These are phyloP conservation scores for Crithidia fasciculata DNA, from an alignment of 208 protist genomes.

Conservation along the genomic window DNA sequence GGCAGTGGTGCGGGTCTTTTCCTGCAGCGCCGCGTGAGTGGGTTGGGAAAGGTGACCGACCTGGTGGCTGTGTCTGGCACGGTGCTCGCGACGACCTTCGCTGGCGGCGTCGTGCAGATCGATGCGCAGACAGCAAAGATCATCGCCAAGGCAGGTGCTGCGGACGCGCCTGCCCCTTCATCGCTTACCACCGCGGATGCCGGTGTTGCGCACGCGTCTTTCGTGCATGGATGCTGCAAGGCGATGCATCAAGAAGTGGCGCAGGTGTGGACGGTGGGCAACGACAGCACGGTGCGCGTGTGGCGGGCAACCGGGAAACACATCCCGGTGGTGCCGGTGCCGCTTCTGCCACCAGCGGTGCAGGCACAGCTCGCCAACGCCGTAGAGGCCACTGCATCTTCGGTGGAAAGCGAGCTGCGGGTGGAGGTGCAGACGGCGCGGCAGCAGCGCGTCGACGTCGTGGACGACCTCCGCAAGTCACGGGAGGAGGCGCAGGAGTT, in stretches of 20 bases:
- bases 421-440: conserved; percentile 27
- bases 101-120: conserved; percentile 51
- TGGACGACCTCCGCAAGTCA: conserved; percentile 46
- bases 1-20: not conserved
- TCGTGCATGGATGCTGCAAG: conserved; percentile 56
- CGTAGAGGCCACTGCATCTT: not conserved
- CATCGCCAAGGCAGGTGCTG: not conserved
- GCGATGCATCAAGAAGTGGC: conserved; percentile 53
- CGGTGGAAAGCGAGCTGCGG: conserved; percentile 33
- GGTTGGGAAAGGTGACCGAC: conserved; percentile 50
- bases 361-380: conserved; percentile 38
- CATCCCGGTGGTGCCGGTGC: conserved; percentile 36
- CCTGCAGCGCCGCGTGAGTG: conserved; percentile 32
- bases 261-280: conserved; percentile 70
- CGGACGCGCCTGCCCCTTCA: not conserved
- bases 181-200: not conserved
- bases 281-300: conserved; percentile 43
- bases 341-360: conserved; percentile 23
- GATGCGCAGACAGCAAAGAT: conserved; percentile 44
- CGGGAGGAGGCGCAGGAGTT: conserved; percentile 80
- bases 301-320: conserved; percentile 55
- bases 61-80: conserved; percentile 65
- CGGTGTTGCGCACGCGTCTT: conserved; percentile 43
- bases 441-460: conserved; percentile 16
- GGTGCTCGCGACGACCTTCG: conserved; percentile 62